These are phyloP conservation scores for Echeveria elegans DNA, from an alignment of 164 flowering plant genomes.

Conservation along the genomic window DNA sequence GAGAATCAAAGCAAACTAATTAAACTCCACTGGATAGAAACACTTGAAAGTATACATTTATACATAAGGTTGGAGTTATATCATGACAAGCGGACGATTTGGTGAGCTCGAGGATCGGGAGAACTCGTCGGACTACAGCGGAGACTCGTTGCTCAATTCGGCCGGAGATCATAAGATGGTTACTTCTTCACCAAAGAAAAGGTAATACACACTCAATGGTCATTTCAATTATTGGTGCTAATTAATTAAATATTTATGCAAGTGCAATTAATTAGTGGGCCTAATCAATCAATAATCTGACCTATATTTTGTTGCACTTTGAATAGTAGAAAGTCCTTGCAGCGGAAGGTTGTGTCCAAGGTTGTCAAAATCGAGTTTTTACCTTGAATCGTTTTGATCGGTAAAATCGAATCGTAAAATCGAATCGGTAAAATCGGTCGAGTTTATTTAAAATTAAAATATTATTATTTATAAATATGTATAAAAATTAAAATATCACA, in stretches of 20 bases:
- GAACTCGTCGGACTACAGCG: neutral
- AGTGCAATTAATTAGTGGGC: neutral
- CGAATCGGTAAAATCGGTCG: no score
- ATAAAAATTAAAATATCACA: no score
- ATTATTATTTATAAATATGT: no score
- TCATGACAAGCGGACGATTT: neutral
- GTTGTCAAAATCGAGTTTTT: no score
- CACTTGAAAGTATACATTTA: neutral
- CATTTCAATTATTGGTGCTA: neutral
- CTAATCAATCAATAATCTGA: neutral
- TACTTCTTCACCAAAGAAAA: neutral
- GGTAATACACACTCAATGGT: neutral
- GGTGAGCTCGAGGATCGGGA: neutral
- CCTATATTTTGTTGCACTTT: neutral
- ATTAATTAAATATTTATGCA: no score
- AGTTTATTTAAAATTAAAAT: no score
- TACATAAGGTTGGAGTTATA: neutral
- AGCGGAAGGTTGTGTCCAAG: conserved; percentile 69
- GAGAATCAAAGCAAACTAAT: neutral
- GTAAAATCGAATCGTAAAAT: no score
- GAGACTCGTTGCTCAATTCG: neutral
- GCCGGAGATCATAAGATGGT: neutral
- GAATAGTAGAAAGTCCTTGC: conserved; percentile 36
- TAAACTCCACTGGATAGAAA: neutral
- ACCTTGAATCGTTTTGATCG: no score